Base-by-base conservation (phyloP, 768 basidiomycete species). In the Lentinula edodes region DNA sequence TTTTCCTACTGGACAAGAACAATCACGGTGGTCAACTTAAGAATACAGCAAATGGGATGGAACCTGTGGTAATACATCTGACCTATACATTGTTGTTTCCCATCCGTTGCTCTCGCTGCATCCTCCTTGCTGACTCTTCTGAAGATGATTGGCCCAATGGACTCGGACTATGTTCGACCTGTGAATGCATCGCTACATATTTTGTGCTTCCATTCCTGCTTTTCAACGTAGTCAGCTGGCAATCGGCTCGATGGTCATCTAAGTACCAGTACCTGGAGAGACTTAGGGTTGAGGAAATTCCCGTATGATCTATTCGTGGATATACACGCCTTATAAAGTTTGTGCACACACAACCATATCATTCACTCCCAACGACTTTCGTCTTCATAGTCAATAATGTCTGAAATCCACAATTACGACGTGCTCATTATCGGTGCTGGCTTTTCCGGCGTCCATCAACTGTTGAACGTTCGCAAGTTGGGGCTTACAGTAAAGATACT, bases 81-180 rank as follows among this genome's bases (percentile, higher is more conserved):
- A 23, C 23, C 23, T 23, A 23, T 1, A 23, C 2, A n/a, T 23
- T 23, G 23, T 23, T 23, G 23, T 23, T 23, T 23, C 23, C 23
- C 23, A 23, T 23, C 23, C 23, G 20, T 18, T 51, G 1, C 28
- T 18, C n/a, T 7, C 4, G 2, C 28, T 51, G 13, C 36, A 38
- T 12, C 7, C 36, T 38, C 36, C 4, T 4, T 38, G 12, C 36
- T 4, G 4, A 38, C 1, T 12, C 12, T 12, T 12, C 28, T 51
- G 2, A 51, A 4, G 67, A 32, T 3, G 64, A 62, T 43, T 67
- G 66, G 5, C 59, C 12, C 7, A 38, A 20, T 5, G 62, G 52
- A 6, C 61, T 45, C 1, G 62, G 52, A 6, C 61, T 45, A 64
- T 63, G 66, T 23, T 23, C 23, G 23, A 23, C 23, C 23, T 23